Conservation (phyloP, 257 asterid species). For the Gentiana straminea region DNA sequence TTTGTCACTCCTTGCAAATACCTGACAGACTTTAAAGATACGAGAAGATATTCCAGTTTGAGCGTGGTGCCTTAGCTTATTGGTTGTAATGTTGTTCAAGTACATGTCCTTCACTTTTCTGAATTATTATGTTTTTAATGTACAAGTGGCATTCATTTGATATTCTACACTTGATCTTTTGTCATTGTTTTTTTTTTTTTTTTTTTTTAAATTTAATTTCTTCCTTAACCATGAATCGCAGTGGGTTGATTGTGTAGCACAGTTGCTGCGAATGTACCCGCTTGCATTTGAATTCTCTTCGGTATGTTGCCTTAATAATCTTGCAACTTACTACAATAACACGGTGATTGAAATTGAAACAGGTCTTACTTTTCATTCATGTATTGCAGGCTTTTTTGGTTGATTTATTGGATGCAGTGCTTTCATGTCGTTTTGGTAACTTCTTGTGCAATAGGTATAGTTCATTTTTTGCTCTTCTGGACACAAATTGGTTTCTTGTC, state of each 20-base stretch:
- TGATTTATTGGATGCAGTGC: slow-evolving; percentile 71
- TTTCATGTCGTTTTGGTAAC: slow-evolving; percentile 91
- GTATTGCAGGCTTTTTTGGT: slow-evolving; percentile 75
- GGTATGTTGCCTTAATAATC: slow-evolving; percentile 33
- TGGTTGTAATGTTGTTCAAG: too few relatives aligned
- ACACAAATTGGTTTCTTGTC: too few relatives aligned
- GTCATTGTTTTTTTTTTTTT: not conserved
- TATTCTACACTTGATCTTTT: not conserved
- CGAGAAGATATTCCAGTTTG: too few relatives aligned
- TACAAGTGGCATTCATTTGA: not conserved
- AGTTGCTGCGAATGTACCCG: slow-evolving; percentile 83
- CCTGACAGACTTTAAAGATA: too few relatives aligned
- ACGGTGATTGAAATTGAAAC: not conserved
- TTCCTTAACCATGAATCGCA: slow-evolving; percentile 20
- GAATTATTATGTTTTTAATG: too few relatives aligned
- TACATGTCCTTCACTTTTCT: too few relatives aligned
- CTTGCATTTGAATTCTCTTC: slow-evolving; percentile 91
- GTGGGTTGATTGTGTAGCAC: slow-evolving; percentile 97
- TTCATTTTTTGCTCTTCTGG: not conserved
- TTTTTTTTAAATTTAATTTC: not conserved
- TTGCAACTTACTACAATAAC: not conserved
- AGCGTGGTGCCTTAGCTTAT: too few relatives aligned
- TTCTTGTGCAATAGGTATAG: slow-evolving; percentile 90
- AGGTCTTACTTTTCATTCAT: slow-evolving; percentile 11
- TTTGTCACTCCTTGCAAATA: too few relatives aligned